Base-by-base conservation (phyloP, 805 yeast species). In the Metschnikowia noctiluminum region DNA sequence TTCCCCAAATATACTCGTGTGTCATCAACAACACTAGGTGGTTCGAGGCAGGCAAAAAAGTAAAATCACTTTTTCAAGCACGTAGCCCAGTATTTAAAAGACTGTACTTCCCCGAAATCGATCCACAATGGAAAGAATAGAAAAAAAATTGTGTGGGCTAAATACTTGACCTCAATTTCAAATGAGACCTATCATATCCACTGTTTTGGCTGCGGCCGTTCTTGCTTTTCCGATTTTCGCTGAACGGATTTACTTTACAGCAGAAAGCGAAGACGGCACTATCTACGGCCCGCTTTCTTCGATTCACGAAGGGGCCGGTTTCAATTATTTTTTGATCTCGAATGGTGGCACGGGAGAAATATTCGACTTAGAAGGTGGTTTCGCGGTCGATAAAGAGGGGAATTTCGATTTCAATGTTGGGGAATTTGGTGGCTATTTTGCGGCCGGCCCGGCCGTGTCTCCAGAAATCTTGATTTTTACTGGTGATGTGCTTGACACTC, bases 261-360 rank as follows among this genome's bases (percentile, higher is more conserved):
- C 38, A 16, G 28, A 28, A 38, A 27, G 43, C 14, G 42, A 40
- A 27, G 47, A 45, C 34, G 14, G 27, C 6, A 11, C 2, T 8
- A 21, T 45, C 26, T 14, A 30, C 4, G 48, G 51, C 16, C 44
- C 42, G 36, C 34, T 49, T 34, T 41, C 42, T 36, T 36, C 44
- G 7, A 21, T 34, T 40, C 50, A 49, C 40, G 52, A 46, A 27
- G 54, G 54, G 7, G 52, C 54, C 14, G 54, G 54, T 21, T 14
- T 45, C 48, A 48, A 48, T 47, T 48, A 36, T 40, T 36, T 40
- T 35, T 40, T 48, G 40, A 11, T 45, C 21, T 31, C 28, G 26
- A 14, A 16, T 28, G 31, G 45, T 28, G 42, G 43, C 6, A 35
- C 31, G 35, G 34, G 31, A 10, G 41, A 38, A 6, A 28, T 15